These are phyloP conservation scores for Cryptococcus depauperatus DNA, from an alignment of 1,284 basidiomycete species.

Conservation along the genomic window DNA sequence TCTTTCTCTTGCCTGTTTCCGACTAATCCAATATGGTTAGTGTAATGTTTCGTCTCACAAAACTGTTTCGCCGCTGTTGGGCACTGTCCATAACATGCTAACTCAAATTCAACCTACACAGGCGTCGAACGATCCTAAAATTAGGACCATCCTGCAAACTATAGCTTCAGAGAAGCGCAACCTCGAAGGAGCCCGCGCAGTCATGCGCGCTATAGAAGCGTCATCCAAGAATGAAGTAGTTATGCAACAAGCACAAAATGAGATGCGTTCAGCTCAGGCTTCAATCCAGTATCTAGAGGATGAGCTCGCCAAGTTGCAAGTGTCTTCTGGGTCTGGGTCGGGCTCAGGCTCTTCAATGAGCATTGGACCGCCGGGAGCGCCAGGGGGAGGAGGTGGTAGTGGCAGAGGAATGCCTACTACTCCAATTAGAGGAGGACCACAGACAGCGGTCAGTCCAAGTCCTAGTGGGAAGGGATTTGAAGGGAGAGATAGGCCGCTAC, in stretches of 20 bases:
- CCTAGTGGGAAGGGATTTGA: slow-evolving; percentile 17
- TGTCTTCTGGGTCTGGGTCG: slow-evolving; percentile 15
- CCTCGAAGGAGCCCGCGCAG: slow-evolving; percentile 44
- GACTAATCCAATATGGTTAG: neutral
- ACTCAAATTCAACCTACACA: neutral
- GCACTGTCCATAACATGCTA: neutral
- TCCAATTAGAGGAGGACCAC: slow-evolving; percentile 5
- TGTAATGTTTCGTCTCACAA: no score
- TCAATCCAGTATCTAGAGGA: slow-evolving; percentile 44
- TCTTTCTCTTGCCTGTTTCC: neutral
- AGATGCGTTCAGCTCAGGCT: slow-evolving; percentile 42
- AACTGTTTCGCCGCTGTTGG: no score
- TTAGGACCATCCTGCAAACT: slow-evolving; percentile 37
- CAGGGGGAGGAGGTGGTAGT: slow-evolving; percentile 7
- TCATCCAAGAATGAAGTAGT: slow-evolving; percentile 44
- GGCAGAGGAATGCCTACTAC: no score
- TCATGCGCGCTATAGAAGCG: slow-evolving; percentile 43
- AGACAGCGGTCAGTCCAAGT: slow-evolving; percentile 17
- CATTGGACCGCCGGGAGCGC: slow-evolving; percentile 1
- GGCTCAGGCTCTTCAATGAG: slow-evolving; percentile 14
- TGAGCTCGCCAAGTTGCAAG: slow-evolving; percentile 40
- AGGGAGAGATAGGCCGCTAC: slow-evolving; percentile 33
- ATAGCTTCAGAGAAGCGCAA: slow-evolving; percentile 42
- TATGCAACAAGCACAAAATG: slow-evolving; percentile 45
- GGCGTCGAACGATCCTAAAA: slow-evolving; percentile 28